Evolutionary conservation across 176 grass and related monocot species (phyloP).

Genomic region (Aegilops sharonensis): DNA sequence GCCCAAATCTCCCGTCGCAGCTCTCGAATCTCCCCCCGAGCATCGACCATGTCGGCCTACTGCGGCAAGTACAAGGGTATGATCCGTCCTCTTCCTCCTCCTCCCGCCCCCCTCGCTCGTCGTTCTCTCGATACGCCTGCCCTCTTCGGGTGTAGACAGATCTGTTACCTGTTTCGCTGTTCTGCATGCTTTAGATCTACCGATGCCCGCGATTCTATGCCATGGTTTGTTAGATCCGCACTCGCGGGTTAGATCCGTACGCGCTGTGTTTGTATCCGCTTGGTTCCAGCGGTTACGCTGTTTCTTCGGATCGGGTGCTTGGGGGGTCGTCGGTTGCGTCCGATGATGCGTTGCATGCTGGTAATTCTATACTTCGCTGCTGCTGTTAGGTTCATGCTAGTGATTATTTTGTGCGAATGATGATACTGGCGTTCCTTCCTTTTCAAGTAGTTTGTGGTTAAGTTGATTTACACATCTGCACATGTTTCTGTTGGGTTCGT

Average conservation of each 20-base stretch:
- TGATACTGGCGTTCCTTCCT: background rate
- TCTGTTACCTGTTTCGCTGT: slow-evolving; percentile 11
- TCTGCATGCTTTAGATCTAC: background rate
- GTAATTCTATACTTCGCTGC: background rate
- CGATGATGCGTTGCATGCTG: background rate
- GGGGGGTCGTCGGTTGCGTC: background rate
- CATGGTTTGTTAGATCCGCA: background rate
- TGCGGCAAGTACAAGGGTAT: slow-evolving; percentile 81
- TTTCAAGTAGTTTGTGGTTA: background rate
- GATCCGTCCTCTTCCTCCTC: background rate
- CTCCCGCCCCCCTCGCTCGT: background rate
- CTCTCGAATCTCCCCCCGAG: background rate
- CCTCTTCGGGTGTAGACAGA: slow-evolving; percentile 28
- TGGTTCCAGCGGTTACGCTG: background rate
- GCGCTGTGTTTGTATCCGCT: background rate
- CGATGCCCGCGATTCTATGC: background rate
- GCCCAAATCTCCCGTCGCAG: background rate
- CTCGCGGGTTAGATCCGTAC: background rate
- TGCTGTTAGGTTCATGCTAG: background rate
- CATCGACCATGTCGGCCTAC: slow-evolving; percentile 75
- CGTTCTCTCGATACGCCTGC: background rate
- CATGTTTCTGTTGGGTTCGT: background rate
- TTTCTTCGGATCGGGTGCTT: background rate
- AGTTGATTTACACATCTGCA: background rate
- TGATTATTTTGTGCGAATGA: background rate